Base-by-base conservation (phyloP, 139 green algal species). In the Medakamo hakoo region DNA sequence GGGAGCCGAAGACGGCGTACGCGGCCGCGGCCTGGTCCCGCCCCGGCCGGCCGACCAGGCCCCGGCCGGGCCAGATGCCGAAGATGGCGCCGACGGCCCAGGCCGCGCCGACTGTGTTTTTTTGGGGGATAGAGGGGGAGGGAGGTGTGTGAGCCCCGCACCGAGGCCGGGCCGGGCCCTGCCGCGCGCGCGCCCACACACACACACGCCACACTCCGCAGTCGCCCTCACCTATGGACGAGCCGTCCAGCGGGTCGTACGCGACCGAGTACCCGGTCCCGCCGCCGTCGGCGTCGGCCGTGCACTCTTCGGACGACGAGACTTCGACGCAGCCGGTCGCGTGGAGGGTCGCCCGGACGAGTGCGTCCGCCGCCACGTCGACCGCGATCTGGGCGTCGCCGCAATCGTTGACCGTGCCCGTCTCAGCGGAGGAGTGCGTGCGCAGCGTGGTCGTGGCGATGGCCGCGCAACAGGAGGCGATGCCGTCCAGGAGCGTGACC, bases 221-320 rank as follows among this genome's bases (percentile, higher is more conserved):
- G 71, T 90, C 86, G 19, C 84, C 81, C 4, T 64, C 66, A n/a
- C 91, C 65, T 26, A 95, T 86, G 67, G 59, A 78, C 59, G 58
- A 78, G 59, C 87, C 87, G 60, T 95, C 87, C 28, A 95, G 66
- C 0, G 87, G 87, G 65, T 95, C 87, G 60, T 86, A 94, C 0
- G 86, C 83, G n/a, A 95, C 80, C 0, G 57, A 64, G 62, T 49
- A 67, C 48, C 74, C 76, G 23, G 22, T 58, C 32, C 77, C 81
- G 3, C 68, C 67, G 57, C 90, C 58, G 0, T 60, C 30, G 24
- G 67, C 58, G 2, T 85, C 71, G 2, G 74, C 65, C 2, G 86
- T 76, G 28, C 77, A 67, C 67, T 94, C 87, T 40, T 94, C 87
- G 49, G 76, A 87, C 73, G 67, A 80, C 3, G 82, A 84, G 20